Base-by-base conservation (phyloP, 257 asterid species). In the Capsicum rhomboideum region DNA sequence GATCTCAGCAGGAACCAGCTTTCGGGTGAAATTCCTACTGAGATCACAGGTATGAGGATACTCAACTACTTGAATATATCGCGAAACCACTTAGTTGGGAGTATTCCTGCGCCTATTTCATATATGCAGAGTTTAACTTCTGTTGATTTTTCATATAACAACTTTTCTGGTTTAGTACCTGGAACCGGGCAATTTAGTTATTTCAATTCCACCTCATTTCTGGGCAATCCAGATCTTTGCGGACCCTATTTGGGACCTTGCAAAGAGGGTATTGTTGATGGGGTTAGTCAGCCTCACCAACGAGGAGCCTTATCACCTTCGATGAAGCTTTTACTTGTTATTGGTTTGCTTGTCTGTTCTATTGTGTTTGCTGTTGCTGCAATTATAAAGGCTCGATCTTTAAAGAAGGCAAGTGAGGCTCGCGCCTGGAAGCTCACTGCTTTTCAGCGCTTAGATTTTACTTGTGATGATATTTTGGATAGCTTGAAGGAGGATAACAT, bases 381-480 rank as follows among this genome's bases (percentile, higher is more conserved):
- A 0, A 94, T 96, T 55, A 82, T 92, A 46, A 96, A 96, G 89
- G 98, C 98, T 4, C 89, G 97, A 16, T 93, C 98, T 0, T 83
- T 96, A 85, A 96, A 96, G 85, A 96, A 91, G 86, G 92, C 97
- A 0, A 94, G 90, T 4, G 94, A 92, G 52, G 95, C 98, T 85
- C 94, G 97, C 40, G 90, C 98, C 4, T 96, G 99, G 99, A 96
- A 94, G 88, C 97, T 96, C 16, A 93, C 98, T 0, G 98, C 99
- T 80, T 96, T 96, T 91, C 99, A 96, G 84, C 92, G 98, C 16
- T 78, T 96, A 52, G 98, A 93, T 82, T 92, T 96, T 61, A 90
- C 97, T 71, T 92, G 95, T 85, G 98, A 96, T 74, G 99, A 96
- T 88, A 92, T 96, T 23, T 85, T 96, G 83, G 97, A 91, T 56